Percentiles rank a stretch among this genome's conserved stretches.
These are phyloP conservation scores for Pleurotus giganteus DNA, from an alignment of 768 basidiomycete species.

Conservation along the genomic window DNA sequence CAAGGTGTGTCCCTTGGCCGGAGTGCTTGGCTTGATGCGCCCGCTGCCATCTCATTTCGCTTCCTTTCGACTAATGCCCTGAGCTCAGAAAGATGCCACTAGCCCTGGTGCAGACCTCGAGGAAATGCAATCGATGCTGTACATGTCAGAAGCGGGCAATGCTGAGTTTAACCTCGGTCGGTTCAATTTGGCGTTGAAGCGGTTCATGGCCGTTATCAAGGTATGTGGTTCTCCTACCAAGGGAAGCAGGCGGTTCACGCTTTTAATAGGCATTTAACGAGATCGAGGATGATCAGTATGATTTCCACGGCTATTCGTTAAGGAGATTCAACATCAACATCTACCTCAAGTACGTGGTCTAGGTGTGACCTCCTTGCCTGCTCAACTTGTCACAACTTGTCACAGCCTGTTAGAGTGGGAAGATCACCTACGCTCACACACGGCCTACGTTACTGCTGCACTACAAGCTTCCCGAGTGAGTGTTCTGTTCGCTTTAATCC, in stretches of 20 bases:
- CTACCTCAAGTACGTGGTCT: conserved; percentile 70
- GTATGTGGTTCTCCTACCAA: conserved; percentile 32
- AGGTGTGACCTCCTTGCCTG: conserved; percentile 1
- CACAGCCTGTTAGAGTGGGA: conserved; percentile 79
- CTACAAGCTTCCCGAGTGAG: conserved; percentile 67
- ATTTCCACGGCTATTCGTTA: conserved; percentile 94
- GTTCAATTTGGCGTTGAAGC: conserved; percentile 79
- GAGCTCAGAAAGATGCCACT: conserved; percentile 76
- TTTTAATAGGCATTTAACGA: conserved; percentile 63
- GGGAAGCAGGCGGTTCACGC: not conserved
- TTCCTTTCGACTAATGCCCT: conserved; percentile 3
- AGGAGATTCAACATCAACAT: conserved; percentile 86
- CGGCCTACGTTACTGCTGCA: conserved; percentile 71
- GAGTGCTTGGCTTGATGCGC: not conserved
- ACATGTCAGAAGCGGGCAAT: conserved; percentile 79
- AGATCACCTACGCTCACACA: conserved; percentile 74
- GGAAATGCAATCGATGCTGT: conserved; percentile 94
- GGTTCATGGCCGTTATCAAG: conserved; percentile 73
- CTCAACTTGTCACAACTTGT: not conserved
- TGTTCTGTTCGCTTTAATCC: not conserved
- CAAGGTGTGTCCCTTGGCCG: conserved; percentile 51
- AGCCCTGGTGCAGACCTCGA: conserved; percentile 79
- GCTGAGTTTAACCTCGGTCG: conserved; percentile 64
- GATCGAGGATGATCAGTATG: conserved; percentile 93
- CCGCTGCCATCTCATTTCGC: not conserved